A percentile compares a stretch with the other conserved stretches of the same genome.
phyloP scores from a whole-genome alignment of 2,329 filamentous ascomycete genomes.

The Fusarium citri region DNA sequence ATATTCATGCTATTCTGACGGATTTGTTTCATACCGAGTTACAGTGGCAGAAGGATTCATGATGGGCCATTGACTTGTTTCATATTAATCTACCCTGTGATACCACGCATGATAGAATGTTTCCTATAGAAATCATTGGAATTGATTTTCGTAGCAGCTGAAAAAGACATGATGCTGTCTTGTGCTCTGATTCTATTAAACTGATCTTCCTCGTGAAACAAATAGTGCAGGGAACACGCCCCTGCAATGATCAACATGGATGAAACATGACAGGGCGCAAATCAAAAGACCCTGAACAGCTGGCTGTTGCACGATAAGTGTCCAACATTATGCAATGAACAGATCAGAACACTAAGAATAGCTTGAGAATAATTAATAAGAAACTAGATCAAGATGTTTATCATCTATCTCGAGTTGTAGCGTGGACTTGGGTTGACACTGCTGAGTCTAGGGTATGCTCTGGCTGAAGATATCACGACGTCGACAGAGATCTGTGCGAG shows the following conservation, averaged over 20 bases:
- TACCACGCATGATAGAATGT: neutral
- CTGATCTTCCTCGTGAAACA: neutral
- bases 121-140: neutral
- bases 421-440: neutral
- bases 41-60: neutral
- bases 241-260: neutral
- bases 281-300: neutral
- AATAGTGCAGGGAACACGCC: neutral
- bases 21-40: neutral
- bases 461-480: neutral
- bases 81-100: too few relatives aligned
- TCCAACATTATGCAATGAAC: neutral
- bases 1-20: neutral
- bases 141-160: neutral
- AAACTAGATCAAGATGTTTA: neutral
- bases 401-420: neutral
- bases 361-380: neutral
- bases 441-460: slow-evolving; percentile 3
- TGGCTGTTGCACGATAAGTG: neutral
- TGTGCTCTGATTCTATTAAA: neutral
- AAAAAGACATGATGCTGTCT: neutral
- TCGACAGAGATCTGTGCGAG: neutral
- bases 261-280: slow-evolving; percentile 7
- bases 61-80: neutral
- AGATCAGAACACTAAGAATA: neutral